Conservation (phyloP, 1,284 basidiomycete genomes). For the Austroboletus niveus region DNA sequence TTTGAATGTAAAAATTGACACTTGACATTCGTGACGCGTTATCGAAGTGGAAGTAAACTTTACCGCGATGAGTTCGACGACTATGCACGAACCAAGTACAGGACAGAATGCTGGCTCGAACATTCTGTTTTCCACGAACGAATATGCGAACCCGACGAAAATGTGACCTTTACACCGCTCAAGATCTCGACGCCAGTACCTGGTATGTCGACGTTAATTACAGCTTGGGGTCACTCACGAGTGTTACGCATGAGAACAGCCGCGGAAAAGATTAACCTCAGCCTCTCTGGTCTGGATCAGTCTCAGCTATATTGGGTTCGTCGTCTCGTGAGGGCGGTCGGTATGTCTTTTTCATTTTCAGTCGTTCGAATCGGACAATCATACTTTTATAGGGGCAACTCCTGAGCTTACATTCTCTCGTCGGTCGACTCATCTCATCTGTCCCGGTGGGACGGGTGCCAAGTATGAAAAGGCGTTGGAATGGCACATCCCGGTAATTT, state of each 20-base stretch:
- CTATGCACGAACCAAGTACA: slow-evolving; percentile 48
- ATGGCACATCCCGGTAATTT: slow-evolving; percentile 66
- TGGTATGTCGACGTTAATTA: slow-evolving; percentile 36
- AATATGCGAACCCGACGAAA: slow-evolving; percentile 57
- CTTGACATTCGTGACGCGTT: neutral
- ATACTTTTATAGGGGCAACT: slow-evolving; percentile 45
- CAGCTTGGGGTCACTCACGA: slow-evolving; percentile 2
- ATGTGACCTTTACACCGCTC: slow-evolving; percentile 63
- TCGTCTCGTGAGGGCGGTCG: slow-evolving; percentile 62
- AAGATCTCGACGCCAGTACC: slow-evolving; percentile 48
- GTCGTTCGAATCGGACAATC: neutral
- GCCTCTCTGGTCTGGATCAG: slow-evolving; percentile 68
- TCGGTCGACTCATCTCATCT: slow-evolving; percentile 68
- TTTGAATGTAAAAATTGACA: neutral
- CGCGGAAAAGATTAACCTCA: slow-evolving; percentile 52
- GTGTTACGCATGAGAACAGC: slow-evolving; percentile 32
- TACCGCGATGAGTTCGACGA: slow-evolving; percentile 52
- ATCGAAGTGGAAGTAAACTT: slow-evolving; percentile 59
- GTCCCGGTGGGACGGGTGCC: slow-evolving; percentile 60
- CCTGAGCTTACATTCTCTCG: slow-evolving; percentile 58
- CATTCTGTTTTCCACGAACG: slow-evolving; percentile 67
- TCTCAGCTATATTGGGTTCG: slow-evolving; percentile 59
- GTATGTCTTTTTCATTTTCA: slow-evolving; percentile 35
- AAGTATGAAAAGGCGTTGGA: slow-evolving; percentile 74
- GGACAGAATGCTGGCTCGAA: slow-evolving; percentile 84